Evolutionary conservation across 805 yeast species (phyloP).

Genomic region (Yarrowia yakushimensis): DNA sequence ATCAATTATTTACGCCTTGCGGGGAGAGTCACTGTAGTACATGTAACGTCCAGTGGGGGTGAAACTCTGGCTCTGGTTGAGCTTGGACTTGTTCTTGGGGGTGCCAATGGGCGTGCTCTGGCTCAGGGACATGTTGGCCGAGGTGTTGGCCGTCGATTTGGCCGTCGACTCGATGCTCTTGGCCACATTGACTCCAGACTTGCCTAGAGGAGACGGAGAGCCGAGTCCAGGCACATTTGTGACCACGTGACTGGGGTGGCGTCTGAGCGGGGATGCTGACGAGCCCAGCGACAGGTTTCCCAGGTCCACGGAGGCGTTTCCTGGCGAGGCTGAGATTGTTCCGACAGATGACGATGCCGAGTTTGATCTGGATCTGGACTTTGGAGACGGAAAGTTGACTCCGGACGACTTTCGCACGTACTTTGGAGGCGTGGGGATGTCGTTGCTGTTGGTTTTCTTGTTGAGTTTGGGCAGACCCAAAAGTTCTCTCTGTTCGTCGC

Average conservation of each 20-base stretch:
- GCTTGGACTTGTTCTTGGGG: background rate
- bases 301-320: conserved; percentile 19
- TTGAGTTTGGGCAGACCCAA: conserved; percentile 34
- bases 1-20: background rate
- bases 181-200: background rate
- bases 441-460: conserved; percentile 6
- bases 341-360: background rate
- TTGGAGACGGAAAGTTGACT: background rate
- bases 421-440: conserved; percentile 32
- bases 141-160: background rate
- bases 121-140: background rate
- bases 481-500: conserved; percentile 33
- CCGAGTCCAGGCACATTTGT: conserved; percentile 1
- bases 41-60: conserved; percentile 29
- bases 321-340: conserved; percentile 27
- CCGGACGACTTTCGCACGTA: conserved; percentile 23
- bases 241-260: background rate
- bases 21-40: conserved; percentile 29
- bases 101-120: conserved; percentile 17
- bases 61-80: conserved; percentile 26
- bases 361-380: background rate
- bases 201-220: conserved; percentile 6
- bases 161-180: background rate
- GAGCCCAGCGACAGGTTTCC: conserved; percentile 6
- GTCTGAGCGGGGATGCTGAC: conserved; percentile 1